Base-by-base conservation (phyloP, 2,329 filamentous ascomycete species). In the Pestalotiopsis sp. region DNA sequence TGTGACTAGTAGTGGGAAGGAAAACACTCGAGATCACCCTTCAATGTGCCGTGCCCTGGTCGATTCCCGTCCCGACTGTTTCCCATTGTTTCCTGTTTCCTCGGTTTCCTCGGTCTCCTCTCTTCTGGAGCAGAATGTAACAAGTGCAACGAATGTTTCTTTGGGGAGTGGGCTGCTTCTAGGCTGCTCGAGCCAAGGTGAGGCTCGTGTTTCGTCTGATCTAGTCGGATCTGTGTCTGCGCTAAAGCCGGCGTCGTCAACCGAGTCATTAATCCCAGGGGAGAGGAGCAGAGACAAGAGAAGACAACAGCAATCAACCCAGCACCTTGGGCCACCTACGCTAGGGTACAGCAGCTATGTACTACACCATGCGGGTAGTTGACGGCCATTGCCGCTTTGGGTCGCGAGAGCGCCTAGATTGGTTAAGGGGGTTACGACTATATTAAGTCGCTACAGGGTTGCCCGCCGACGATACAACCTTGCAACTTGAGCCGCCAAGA, bases 231-330 rank as follows among this genome's bases (percentile, higher is more conserved):
- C 45, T 52, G 17, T 52, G 45, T 52, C 14, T 17, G 23, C 63
- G 63, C 63, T 66, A 66, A 57, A 56, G 25, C 52, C 63, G 63
- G 63, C 63, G 61, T 66, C 63, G 63, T 66, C 63, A 66, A 66
- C 63, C 63, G 63, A 57, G 39, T 57, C 63, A 66, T 66, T 31
- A 57, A 66, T 66, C 49, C 64, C 25, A 66, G 31, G 64, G 41
- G 36, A 27, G 36, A 20, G 17, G n/a, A 9, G 27, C 45, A 52
- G 62, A 41, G 45, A 52, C n/a, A 20, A 11, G 45, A 20, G 17
- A 52, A 20, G 45, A 52, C 14, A 52, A n/a, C 45, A 52, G 45
- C 45, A 9, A 52, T n/a, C 17, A 52, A 20, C 45, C 45, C 31
- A 57, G 45, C n/a, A 58, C 64, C 64, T 57, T 66, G 64, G 20